These are phyloP conservation scores for Anethum foeniculum DNA, from an alignment of 140 eudicot genomes.

Conservation along the genomic window DNA sequence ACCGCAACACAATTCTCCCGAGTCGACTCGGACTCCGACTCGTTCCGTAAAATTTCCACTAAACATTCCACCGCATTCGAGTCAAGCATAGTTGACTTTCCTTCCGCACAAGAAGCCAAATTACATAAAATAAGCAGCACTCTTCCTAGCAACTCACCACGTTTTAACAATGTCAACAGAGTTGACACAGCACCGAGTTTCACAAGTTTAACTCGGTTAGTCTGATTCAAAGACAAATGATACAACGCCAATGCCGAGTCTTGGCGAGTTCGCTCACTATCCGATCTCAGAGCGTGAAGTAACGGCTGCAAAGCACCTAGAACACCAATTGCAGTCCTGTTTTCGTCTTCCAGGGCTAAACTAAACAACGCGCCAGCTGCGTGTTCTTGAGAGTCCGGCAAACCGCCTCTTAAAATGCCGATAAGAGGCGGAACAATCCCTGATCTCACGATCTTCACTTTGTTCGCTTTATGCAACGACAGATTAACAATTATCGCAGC, in stretches of 20 bases:
- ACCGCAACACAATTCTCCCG: conserved; percentile 84
- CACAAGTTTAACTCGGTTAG: conserved; percentile 65
- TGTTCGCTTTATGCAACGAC: conserved; percentile 59
- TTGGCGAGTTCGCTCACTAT: conserved; percentile 59
- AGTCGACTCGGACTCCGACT: conserved; percentile 50
- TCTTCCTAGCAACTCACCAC: conserved; percentile 45
- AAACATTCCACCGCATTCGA: conserved; percentile 62
- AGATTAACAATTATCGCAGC: conserved; percentile 68
- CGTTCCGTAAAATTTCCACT: conserved; percentile 45
- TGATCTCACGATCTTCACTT: conserved; percentile 64
- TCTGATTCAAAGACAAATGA: conserved; percentile 52
- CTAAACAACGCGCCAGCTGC: conserved; percentile 90
- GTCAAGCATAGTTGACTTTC: conserved; percentile 73
- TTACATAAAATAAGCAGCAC: conserved; percentile 70
- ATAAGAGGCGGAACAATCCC: conserved; percentile 65
- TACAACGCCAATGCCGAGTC: conserved; percentile 82
- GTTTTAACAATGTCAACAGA: conserved; percentile 44
- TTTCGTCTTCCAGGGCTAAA: conserved; percentile 61
- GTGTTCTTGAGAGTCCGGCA: conserved; percentile 62
- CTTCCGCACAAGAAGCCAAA: conserved; percentile 63
- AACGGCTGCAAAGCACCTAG: conserved; percentile 82
- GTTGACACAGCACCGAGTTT: conserved; percentile 55
- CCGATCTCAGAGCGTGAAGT: conserved; percentile 58
- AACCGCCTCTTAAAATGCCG: conserved; percentile 57
- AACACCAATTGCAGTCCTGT: conserved; percentile 82